Percentiles rank a stretch among this genome's conserved stretches.
Conservation (phyloP, 1,284 basidiomycete species). For the Papiliotrema nemorosa region DNA sequence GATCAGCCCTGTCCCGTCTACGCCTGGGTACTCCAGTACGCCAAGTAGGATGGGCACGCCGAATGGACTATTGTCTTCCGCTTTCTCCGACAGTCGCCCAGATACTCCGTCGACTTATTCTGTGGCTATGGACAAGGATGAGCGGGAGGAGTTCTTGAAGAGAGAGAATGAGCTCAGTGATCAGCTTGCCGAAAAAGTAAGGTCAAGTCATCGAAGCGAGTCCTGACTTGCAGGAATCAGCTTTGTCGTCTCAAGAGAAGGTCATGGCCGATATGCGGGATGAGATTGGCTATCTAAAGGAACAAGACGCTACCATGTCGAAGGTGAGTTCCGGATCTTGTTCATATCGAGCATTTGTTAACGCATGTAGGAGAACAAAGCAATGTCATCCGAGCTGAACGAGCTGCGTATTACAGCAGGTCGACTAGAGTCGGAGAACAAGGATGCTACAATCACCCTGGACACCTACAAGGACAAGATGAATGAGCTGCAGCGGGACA, state of each 20-base stretch:
- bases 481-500: slow-evolving; percentile 76
- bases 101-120: slow-evolving; percentile 52
- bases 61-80: slow-evolving; percentile 49
- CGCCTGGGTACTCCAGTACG: slow-evolving; percentile 55
- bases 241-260: slow-evolving; percentile 60
- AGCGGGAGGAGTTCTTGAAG: slow-evolving; percentile 93
- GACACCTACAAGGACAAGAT: slow-evolving; percentile 97
- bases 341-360: not conserved
- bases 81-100: slow-evolving; percentile 26
- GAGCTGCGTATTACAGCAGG: slow-evolving; percentile 89
- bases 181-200: slow-evolving; percentile 74
- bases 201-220: too few relatives aligned
- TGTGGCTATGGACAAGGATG: slow-evolving; percentile 86
- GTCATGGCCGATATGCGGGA: slow-evolving; percentile 75
- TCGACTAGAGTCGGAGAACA: slow-evolving; percentile 90
- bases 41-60: slow-evolving; percentile 66
- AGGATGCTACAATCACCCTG: slow-evolving; percentile 89
- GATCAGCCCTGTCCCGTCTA: slow-evolving; percentile 59
- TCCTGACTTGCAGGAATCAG: slow-evolving; percentile 59
- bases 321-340: slow-evolving; percentile 58
- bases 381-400: slow-evolving; percentile 74
- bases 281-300: slow-evolving; percentile 81
- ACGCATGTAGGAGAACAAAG: slow-evolving; percentile 72
- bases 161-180: slow-evolving; percentile 97
- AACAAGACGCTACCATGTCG: slow-evolving; percentile 74